Evolutionary conservation across 2,329 filamentous ascomycete species (phyloP).

Genomic region (Microcyclospora pomicola): DNA sequence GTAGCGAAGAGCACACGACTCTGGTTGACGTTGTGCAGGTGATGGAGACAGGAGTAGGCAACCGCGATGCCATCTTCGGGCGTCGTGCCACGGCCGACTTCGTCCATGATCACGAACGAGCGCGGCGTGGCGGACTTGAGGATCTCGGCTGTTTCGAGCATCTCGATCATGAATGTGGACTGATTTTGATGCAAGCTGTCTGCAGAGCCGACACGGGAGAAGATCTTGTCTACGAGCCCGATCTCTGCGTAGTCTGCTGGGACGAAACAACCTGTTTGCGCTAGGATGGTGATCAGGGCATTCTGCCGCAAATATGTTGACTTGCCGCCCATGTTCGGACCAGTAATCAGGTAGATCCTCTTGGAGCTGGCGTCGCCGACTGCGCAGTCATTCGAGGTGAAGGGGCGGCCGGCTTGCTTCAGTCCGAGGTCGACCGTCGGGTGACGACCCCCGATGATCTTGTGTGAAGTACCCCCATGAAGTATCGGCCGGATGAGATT

Average conservation of each 20-base stretch:
- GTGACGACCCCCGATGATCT: conserved; percentile 75
- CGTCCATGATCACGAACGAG: conserved; percentile 94
- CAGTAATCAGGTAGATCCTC: conserved; percentile 52
- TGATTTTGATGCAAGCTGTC: conserved; percentile 92
- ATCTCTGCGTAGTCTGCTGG: conserved; percentile 76
- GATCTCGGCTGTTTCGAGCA: conserved; percentile 90
- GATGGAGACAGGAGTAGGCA: conserved; percentile 74
- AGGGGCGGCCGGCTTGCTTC: conserved; percentile 61
- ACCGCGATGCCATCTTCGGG: conserved; percentile 84
- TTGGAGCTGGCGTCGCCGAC: conserved; percentile 49
- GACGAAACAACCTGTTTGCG: conserved; percentile 85
- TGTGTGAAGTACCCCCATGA: conserved; percentile 49
- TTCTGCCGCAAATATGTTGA: conserved; percentile 93
- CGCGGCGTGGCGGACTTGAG: conserved; percentile 68
- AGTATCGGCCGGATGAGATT: conserved; percentile 60
- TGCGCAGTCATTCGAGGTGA: conserved; percentile 75
- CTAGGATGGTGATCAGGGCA: conserved; percentile 82
- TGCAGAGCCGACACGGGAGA: conserved; percentile 73
- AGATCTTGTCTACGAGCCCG: conserved; percentile 89
- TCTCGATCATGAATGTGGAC: conserved; percentile 98
- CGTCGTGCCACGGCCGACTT: conserved; percentile 88
- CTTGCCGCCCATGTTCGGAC: conserved; percentile 98
- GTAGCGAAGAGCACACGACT: conserved; percentile 84
- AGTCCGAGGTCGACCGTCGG: conserved; percentile 82
- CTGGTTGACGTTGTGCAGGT: conserved; percentile 63